phyloP scores from a whole-genome alignment of 2,329 filamentous ascomycete species.

The Beauveria australis region DNA sequence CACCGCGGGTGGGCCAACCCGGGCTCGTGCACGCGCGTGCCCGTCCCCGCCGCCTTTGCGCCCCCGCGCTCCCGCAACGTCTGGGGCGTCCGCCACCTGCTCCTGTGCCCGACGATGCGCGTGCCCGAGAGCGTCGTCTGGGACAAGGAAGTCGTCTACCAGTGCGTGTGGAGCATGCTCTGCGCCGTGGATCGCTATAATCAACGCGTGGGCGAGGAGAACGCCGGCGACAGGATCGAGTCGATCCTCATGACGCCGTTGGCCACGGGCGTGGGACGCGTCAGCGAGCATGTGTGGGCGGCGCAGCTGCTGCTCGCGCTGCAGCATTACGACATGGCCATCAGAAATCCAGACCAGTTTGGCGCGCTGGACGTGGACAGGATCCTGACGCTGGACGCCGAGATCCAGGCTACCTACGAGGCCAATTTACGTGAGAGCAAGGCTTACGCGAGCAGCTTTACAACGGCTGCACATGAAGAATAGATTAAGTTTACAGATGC shows the following conservation, averaged over 20 bases:
- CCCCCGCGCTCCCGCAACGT: conserved; percentile 23
- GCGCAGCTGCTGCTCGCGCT: conserved; percentile 40
- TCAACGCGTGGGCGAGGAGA: conserved; percentile 8
- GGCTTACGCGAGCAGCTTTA: not conserved
- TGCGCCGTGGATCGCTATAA: conserved; percentile 41
- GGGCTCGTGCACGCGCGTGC: conserved; percentile 39
- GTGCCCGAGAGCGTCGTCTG: conserved; percentile 34
- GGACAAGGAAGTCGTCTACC: conserved; percentile 45
- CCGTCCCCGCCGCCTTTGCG: conserved; percentile 31
- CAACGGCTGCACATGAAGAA: not conserved
- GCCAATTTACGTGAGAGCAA: not conserved
- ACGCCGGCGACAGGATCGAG: conserved; percentile 24
- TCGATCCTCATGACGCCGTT: conserved; percentile 43
- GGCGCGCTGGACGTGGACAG: conserved; percentile 19
- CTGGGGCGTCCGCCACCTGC: conserved; percentile 35
- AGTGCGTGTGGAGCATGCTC: conserved; percentile 44
- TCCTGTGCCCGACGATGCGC: conserved; percentile 47
- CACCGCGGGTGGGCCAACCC: conserved; percentile 44
- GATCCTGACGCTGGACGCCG: conserved; percentile 2
- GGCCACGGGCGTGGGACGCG: conserved; percentile 38
- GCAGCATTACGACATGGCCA: conserved; percentile 42
- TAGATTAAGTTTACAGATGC: no score
- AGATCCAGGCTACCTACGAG: conserved; percentile 3
- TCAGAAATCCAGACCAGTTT: conserved; percentile 35
- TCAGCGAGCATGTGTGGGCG: conserved; percentile 41